Base-by-base conservation (phyloP, 2,329 filamentous ascomycete species). In the Penicillium sp. region DNA sequence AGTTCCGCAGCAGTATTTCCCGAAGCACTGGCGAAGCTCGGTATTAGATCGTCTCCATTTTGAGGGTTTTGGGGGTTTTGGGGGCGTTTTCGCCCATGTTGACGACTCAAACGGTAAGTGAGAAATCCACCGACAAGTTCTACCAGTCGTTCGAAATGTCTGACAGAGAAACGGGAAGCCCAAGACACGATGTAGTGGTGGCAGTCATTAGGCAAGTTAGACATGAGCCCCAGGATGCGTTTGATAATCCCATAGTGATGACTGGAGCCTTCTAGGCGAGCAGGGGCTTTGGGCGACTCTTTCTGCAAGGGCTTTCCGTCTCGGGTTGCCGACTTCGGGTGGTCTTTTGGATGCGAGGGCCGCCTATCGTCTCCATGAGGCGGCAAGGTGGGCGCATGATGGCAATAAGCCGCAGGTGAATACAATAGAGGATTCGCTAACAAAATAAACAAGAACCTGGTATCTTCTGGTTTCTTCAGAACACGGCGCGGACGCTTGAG, bases 221-320 rank as follows among this genome's bases (percentile, higher is more conserved):
- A 89, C 25, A 96, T 71, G 10, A 96, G 77, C 0, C 93, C 93
- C 27, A 96, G 74, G 40, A 95, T 87, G 38, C 93, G 85, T 73
- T 96, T 96, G 67, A 95, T 85, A 53, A 96, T 89, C 5, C 89
- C 89, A 2, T 90, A 92, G 73, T 96, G 89, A 58, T 90, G 85
- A 2, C 87, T 88, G 27, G 84, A 80, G 19, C 75, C 75, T 19
- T 74, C 71, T 43, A 67, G 69, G 19, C 70, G 70, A 58, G 63
- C 64, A 5, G 67, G 60, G 21, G 68, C 63, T 41, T 62, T 54
- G 31, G 64, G 42, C 57, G 56, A 50, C 17, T 62, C 59, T 62
- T 63, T 67, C 27, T 51, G 60, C 21, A 60, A 48, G 31, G 64
- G 27, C 27, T 60, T 62, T 37, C 56, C 54, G 51, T 64, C 54